A percentile compares a stretch with the other conserved stretches of the same genome.
These are phyloP conservation scores for Pseudevernia furfuracea DNA, from an alignment of 495 filamentous ascomycete genomes.

Conservation along the genomic window DNA sequence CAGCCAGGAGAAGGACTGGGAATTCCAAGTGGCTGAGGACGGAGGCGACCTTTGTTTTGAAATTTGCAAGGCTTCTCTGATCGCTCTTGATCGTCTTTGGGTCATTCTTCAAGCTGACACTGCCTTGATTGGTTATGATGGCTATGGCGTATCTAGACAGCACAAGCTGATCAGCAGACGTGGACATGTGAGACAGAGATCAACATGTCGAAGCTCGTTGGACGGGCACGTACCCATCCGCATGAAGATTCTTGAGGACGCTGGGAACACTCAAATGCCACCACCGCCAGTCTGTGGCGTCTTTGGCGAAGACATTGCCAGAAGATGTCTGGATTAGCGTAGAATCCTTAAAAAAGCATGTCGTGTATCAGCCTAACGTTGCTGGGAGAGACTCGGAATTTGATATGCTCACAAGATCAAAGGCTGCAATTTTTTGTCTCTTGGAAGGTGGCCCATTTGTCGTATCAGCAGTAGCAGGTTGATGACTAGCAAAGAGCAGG, in stretches of 20 bases:
- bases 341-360: conserved; percentile 55
- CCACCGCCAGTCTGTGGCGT: conserved; percentile 86
- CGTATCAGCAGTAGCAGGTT: conserved; percentile 34
- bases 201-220: not conserved
- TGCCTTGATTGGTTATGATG: conserved; percentile 83
- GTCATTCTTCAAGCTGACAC: conserved; percentile 63
- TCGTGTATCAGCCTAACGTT: not conserved
- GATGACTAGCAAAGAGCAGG: conserved; percentile 69
- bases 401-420: conserved; percentile 65
- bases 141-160: conserved; percentile 60
- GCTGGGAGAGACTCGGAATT: not conserved
- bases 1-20: conserved; percentile 75
- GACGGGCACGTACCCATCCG: conserved; percentile 53
- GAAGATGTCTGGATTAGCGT: conserved; percentile 76
- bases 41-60: conserved; percentile 68
- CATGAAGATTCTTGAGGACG: conserved; percentile 55
- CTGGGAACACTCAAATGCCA: conserved; percentile 69
- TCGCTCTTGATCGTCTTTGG: conserved; percentile 59
- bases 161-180: not conserved
- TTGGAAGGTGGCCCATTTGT: conserved; percentile 26
- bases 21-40: conserved; percentile 67
- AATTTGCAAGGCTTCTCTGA: conserved; percentile 56
- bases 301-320: conserved; percentile 66
- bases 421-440: conserved; percentile 67
- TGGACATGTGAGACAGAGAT: not conserved